Conservation (phyloP, 164 flowering plant genomes). For the Tinospora cordifolia region DNA sequence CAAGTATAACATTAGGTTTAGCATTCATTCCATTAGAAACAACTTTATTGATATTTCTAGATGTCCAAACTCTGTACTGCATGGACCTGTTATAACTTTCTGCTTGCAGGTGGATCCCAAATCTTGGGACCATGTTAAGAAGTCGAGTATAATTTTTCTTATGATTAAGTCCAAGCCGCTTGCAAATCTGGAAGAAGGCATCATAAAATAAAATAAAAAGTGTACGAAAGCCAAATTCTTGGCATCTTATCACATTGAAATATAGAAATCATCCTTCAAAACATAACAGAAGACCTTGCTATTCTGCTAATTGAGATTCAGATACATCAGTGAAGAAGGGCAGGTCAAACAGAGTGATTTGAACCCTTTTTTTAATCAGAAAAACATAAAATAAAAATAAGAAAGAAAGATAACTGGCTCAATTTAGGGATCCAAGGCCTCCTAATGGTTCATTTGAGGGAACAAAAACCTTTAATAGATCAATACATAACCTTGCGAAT, state of each 20-base stretch:
- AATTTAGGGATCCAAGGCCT: too few relatives aligned
- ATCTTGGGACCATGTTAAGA: constrained; percentile 44
- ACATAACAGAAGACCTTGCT: neutral
- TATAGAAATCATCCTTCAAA: neutral
- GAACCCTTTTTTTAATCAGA: too few relatives aligned
- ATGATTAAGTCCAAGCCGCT: constrained; percentile 62
- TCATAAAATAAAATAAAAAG: constrained; percentile 6
- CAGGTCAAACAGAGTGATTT: too few relatives aligned
- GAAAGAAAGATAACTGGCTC: too few relatives aligned
- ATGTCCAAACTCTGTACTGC: constrained; percentile 67
- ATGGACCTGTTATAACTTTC: constrained; percentile 51
- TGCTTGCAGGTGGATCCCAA: constrained; percentile 52
- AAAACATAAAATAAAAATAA: too few relatives aligned
- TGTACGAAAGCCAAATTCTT: neutral
- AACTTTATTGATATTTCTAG: constrained; percentile 36
- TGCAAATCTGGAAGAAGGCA: constrained; percentile 47
- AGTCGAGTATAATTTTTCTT: constrained; percentile 54
- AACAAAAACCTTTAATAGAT: too few relatives aligned
- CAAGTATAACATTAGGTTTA: constrained; percentile 22
- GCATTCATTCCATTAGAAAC: constrained; percentile 19
- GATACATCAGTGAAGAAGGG: neutral
- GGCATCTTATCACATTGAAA: neutral
- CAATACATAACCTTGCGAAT: too few relatives aligned
- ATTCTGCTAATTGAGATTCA: neutral
- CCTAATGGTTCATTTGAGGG: too few relatives aligned